Evolutionary conservation across 345 rosid genomes (phyloP).

Genomic region (Camelina sativa): DNA sequence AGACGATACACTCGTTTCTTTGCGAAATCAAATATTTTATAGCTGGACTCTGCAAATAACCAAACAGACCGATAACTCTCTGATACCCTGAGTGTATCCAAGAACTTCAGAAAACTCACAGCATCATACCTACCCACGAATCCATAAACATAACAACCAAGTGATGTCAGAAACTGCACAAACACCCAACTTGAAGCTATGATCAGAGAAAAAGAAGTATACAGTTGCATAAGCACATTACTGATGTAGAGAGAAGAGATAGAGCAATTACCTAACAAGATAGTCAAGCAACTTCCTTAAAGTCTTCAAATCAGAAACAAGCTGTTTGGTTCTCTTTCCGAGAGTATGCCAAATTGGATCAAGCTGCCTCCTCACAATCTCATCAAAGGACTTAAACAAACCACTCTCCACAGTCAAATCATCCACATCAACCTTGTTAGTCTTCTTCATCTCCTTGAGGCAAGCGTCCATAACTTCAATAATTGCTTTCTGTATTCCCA

Average conservation of each 20-base stretch:
- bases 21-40: constrained; percentile 94
- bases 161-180: constrained; percentile 9
- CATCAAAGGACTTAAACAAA: constrained; percentile 97
- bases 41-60: constrained; percentile 99
- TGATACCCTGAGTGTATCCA: constrained; percentile 92
- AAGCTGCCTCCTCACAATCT: constrained; percentile 91
- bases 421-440: constrained; percentile 93
- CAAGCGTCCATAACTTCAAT: constrained; percentile 93
- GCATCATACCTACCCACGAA: constrained; percentile 84
- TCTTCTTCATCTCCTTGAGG: constrained; percentile 95
- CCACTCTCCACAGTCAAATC: constrained; percentile 97
- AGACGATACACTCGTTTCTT: constrained; percentile 89
- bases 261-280: constrained; percentile 77
- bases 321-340: constrained; percentile 94
- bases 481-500: constrained; percentile 89
- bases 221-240: too few species aligned
- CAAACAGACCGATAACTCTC: constrained; percentile 99
- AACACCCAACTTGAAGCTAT: not conserved
- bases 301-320: constrained; percentile 97
- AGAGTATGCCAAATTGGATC: constrained; percentile 98
- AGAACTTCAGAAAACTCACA: constrained; percentile 91
- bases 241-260: not conserved
- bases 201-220: not conserved
- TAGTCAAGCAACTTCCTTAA: constrained; percentile 91
- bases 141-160: constrained; percentile 8